These are phyloP conservation scores for Hysterium pulicare DNA, from an alignment of 2,329 filamentous ascomycete genomes.

Conservation along the genomic window DNA sequence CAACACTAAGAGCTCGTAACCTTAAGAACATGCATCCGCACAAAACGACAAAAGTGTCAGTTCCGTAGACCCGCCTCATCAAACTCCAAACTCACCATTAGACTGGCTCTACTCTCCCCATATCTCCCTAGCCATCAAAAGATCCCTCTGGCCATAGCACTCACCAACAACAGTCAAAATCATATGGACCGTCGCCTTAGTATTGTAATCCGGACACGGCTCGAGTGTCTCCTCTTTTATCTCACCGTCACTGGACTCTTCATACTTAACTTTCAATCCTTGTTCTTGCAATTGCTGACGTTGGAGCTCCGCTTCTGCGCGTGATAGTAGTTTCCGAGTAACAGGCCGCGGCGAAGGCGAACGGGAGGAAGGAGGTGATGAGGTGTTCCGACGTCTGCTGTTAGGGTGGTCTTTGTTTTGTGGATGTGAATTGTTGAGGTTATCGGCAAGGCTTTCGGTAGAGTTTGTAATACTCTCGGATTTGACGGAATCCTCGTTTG, in stretches of 20 bases:
- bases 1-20: too few species aligned
- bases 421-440: too few species aligned
- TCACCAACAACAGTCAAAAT: constrained; percentile 84
- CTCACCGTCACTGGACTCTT: constrained; percentile 29
- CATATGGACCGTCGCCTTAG: constrained; percentile 79
- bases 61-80: too few species aligned
- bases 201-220: constrained; percentile 34
- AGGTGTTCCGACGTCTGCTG: not conserved
- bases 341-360: too few species aligned
- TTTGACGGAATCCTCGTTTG: not conserved
- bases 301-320: constrained; percentile 7
- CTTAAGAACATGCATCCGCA: too few species aligned
- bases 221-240: too few species aligned
- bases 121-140: constrained; percentile 68
- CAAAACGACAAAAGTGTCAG: too few species aligned
- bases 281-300: constrained; percentile 7
- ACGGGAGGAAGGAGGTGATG: constrained; percentile 1
- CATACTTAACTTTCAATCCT: too few species aligned
- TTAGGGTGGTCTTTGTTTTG: not conserved
- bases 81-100: too few species aligned
- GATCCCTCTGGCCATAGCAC: constrained; percentile 82
- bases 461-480: not conserved
- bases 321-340: too few species aligned
- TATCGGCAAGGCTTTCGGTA: too few species aligned
- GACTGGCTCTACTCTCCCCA: constrained; percentile 29